These are phyloP conservation scores for Cupressus sempervirens DNA, from an alignment of 75 land plant genomes.

Conservation along the genomic window DNA sequence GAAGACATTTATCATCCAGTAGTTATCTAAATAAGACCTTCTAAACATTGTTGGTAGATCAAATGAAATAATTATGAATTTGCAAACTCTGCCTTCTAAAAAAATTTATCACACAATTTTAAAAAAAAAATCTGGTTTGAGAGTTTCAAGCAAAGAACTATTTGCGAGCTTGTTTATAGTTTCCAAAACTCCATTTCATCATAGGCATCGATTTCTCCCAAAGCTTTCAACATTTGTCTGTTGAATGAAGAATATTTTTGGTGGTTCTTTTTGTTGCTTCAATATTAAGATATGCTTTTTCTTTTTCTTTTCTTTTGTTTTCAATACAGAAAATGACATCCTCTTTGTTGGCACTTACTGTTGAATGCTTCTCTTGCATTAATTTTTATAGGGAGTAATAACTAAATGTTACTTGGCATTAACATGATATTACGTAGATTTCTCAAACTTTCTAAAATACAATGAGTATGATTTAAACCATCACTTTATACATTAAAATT, in stretches of 20 bases:
- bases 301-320: background rate
- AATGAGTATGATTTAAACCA: background rate
- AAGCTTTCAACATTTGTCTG: too few relatives aligned
- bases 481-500: background rate
- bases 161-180: background rate
- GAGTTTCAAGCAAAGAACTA: background rate
- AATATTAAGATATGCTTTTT: background rate
- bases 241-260: background rate
- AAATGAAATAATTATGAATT: background rate
- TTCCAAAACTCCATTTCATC: too few relatives aligned
- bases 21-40: background rate
- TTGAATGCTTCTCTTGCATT: background rate
- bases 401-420: background rate
- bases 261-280: background rate
- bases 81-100: background rate
- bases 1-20: background rate
- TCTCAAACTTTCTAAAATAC: background rate
- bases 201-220: background rate
- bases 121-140: background rate
- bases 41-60: background rate
- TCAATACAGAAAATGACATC: background rate
- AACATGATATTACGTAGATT: background rate
- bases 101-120: background rate
- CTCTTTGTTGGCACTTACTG: background rate
- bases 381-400: background rate